These are phyloP conservation scores for Umbilicaria muhlenbergii DNA, from an alignment of 495 filamentous ascomycete genomes.

Conservation along the genomic window DNA sequence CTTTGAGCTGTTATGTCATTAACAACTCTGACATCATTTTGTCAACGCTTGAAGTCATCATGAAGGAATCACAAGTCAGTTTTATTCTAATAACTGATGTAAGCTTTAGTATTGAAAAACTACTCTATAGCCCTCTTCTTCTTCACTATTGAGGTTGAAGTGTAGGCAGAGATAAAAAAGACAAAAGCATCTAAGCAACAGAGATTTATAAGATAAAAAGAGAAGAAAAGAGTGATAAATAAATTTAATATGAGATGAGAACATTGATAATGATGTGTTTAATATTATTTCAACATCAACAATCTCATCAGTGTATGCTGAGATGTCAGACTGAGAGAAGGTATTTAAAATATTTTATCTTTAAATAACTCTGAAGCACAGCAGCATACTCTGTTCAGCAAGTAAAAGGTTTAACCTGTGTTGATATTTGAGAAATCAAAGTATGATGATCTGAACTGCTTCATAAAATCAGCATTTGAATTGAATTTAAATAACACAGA, in stretches of 20 bases:
- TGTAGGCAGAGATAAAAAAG: background rate
- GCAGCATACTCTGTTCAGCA: too few species aligned
- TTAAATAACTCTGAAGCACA: too few species aligned
- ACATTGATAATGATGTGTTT: background rate
- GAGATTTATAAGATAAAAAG: too few species aligned
- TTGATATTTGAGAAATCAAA: constrained; percentile 8
- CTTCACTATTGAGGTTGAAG: constrained; percentile 1
- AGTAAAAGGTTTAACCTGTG: constrained; percentile 3
- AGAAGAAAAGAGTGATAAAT: too few species aligned
- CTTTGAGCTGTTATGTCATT: too few species aligned
- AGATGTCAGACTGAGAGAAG: constrained; percentile 1
- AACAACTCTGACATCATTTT: too few species aligned
- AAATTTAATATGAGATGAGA: too few species aligned
- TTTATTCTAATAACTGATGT: too few species aligned
- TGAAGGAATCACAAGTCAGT: too few species aligned
- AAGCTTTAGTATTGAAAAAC: background rate
- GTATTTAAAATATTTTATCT: background rate
- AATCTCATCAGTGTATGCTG: constrained; percentile 5
- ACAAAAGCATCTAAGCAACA: too few species aligned
- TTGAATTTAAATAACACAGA: background rate
- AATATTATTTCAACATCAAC: constrained; percentile 2
- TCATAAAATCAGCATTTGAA: background rate
- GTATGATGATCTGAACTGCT: constrained; percentile 2
- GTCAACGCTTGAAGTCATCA: too few species aligned
- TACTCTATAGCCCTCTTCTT: constrained; percentile 7